Base-by-base conservation (phyloP, 768 basidiomycete species). In the Gloeostereum incarnatum region DNA sequence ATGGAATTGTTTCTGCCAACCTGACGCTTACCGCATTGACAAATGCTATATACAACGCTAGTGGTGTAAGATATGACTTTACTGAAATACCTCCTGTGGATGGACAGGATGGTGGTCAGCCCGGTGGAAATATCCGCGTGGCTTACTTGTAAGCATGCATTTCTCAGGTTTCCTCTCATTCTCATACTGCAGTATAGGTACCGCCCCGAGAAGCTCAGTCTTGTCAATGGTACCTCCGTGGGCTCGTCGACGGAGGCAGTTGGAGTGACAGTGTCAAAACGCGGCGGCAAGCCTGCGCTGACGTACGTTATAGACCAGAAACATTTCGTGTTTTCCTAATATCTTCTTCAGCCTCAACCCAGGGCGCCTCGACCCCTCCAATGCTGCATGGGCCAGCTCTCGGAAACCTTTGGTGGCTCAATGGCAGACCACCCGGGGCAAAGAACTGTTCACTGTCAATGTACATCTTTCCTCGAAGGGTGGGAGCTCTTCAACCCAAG, bases 51-150 rank as follows among this genome's bases (percentile, higher is more conserved):
- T 57, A 58, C 22, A 54, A 53, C 6, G 38, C 58, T 27, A 66
- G 61, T 45, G 58, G 58, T 33, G 63, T 71, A 9, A 56, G 57
- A 3, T 81, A 79, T 47, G 51, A 57, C 2, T 76, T 65, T 41
- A 51, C 69, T 19, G 61, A 69, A 36, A 65, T 81, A 27, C 60
- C 63, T 23, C 77, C 76, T 2, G 60, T 70, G 17, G 60, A 78
- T 41, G 63, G 61, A 21, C 54, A 68, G 49, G 78, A 81, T 45
- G 78, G 78, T 19, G 78, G 78, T 4, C 49, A 68, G 39, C 73
- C 73, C 6, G 78, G 78, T 16, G 75, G 75, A 24, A 81, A 81
- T 46, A 81, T 79, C 44, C 64, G 77, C 27, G 65, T 69, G 36
- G 77, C 68, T 3, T 78, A 71, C 46, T 45, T 78, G 68, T 75